phyloP scores from a whole-genome alignment of 306 rosid species.

The Pyrus pyrifolia region DNA sequence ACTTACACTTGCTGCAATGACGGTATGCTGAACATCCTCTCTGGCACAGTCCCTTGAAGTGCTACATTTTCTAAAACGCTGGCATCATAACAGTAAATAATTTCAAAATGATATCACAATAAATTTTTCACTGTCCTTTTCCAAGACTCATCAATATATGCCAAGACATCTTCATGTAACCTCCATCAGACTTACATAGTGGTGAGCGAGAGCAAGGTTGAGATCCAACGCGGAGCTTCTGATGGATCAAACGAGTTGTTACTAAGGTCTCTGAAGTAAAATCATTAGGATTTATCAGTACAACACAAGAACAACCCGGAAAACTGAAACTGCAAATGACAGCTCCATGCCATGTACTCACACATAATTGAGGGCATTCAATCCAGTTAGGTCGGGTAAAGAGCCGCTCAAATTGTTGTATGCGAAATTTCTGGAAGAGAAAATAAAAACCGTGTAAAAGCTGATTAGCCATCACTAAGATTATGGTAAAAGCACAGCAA shows the following conservation, averaged over 20 bases:
- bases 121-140: neutral
- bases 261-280: conserved; percentile 69
- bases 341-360: conserved; percentile 34
- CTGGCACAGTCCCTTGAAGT: conserved; percentile 64
- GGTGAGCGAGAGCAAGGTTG: conserved; percentile 55
- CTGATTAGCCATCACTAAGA: neutral
- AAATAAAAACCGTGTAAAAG: conserved; percentile 2
- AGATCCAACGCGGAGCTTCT: conserved; percentile 72
- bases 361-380: conserved; percentile 69
- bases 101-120: neutral
- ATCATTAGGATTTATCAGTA: conserved; percentile 10
- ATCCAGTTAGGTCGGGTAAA: conserved; percentile 60
- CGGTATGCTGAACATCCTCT: conserved; percentile 55
- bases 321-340: conserved; percentile 4
- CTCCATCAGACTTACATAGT: conserved; percentile 61
- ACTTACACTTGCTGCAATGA: conserved; percentile 92
- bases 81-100: neutral
- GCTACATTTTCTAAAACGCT: conserved; percentile 75
- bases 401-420: conserved; percentile 52
- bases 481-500: neutral
- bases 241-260: conserved; percentile 69
- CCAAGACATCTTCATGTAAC: neutral
- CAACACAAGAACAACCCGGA: conserved; percentile 3
- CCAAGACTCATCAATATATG: neutral
- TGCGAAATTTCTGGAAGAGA: conserved; percentile 67